Base-by-base conservation (phyloP, 495 filamentous ascomycete genomes). In the Neurospora terricola region DNA sequence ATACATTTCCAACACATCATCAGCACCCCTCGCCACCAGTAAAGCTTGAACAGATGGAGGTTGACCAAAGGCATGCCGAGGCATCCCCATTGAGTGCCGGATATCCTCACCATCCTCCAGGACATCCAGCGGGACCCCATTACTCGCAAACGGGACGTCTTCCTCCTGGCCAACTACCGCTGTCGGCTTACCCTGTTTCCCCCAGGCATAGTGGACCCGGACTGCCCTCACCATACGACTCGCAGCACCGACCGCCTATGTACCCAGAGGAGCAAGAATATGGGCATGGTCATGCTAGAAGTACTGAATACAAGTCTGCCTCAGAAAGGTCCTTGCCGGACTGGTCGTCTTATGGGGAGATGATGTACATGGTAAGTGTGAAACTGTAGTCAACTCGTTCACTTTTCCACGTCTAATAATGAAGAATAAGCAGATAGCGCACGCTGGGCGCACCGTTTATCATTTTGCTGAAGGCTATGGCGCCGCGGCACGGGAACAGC, bases 381-480 rank as follows among this genome's bases (percentile, higher is more conserved):
- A 39, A 8, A 37, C 45, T 38, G 37, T 18, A 4, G 4, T 42
- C 18, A 1, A 43, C 14, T 62, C 36, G 39, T 30, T 30, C 10
- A 14, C 21, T 16, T 48, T 66, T 66, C 54, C 27, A 66, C 27
- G 54, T 66, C 54, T 66, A 74, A 76, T 81, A 81, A 80, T 71
- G 73, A 75, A 73, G 36, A 72, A 76, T 40, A 68, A 70, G 70
- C 78, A 86, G 84, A 82, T 86, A 72, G 77, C 80, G 62, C 80
- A 76, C 72, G 78, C 81, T 3, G 82, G 83, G 72, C 81, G 83
- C 38, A 84, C 82, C 21, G 75, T 86, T 68, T 81, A 77, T 72
- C 81, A 83, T 38, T 87, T 87, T 69, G 82, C 85, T 71, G 84
- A 87, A 70, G 82, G 80, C 6, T 86, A 85, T 43, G 78, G 76